Percentiles rank a stretch among this genome's conserved stretches.
phyloP scores from a whole-genome alignment of 257 asterid genomes.

The Osmanthus fragrans region DNA sequence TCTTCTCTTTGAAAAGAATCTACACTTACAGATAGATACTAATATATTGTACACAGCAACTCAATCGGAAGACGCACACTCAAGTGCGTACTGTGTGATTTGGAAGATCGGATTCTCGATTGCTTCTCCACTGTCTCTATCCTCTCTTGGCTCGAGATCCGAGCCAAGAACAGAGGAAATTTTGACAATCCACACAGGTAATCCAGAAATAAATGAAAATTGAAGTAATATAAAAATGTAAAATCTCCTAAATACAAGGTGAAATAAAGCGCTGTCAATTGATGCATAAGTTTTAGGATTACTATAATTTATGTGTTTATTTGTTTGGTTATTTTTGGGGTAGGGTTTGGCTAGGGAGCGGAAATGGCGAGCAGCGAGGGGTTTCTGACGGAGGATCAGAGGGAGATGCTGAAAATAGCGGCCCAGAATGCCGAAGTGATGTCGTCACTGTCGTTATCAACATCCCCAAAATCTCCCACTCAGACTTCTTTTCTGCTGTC shows the following conservation, averaged over 20 bases:
- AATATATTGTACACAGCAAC: constrained; percentile 23
- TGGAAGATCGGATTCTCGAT: constrained; percentile 43
- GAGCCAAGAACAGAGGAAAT: constrained; percentile 75
- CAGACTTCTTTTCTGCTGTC: constrained; percentile 26
- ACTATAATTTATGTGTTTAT: neutral
- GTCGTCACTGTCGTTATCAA: constrained; percentile 51
- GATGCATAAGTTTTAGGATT: neutral
- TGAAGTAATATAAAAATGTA: neutral
- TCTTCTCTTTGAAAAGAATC: constrained; percentile 5
- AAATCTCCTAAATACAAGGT: neutral
- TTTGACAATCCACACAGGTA: constrained; percentile 39
- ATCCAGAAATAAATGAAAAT: neutral
- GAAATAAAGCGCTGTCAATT: constrained; percentile 8
- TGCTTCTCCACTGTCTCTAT: constrained; percentile 35
- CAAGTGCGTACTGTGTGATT: constrained; percentile 34
- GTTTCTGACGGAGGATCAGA: constrained; percentile 82
- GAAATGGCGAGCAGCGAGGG: constrained; percentile 81
- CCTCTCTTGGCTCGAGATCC: constrained; percentile 98
- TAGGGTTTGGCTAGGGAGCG: constrained; percentile 44
- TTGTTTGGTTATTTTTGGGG: neutral
- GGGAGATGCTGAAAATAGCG: constrained; percentile 74
- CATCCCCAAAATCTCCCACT: constrained; percentile 49
- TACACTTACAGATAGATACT: constrained; percentile 13
- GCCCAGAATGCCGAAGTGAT: constrained; percentile 74
- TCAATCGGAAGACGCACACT: constrained; percentile 3